A percentile compares a stretch with the other conserved stretches of the same genome.
phyloP scores from a whole-genome alignment of 2,329 filamentous ascomycete genomes.

The Periconia macrospinosa region DNA sequence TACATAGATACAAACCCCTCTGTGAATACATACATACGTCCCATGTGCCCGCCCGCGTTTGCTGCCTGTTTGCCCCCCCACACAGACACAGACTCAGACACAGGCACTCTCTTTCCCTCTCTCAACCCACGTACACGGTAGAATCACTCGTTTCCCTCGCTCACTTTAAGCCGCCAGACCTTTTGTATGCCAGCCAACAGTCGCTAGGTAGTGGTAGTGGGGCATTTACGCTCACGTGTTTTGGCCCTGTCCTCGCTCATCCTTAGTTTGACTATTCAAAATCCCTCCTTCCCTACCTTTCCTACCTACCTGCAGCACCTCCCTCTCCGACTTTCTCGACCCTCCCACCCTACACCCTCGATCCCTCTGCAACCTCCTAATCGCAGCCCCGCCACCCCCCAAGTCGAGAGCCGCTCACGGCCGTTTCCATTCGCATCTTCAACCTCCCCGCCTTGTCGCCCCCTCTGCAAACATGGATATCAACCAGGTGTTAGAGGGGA shows the following conservation, averaged over 20 bases:
- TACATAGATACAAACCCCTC: no score
- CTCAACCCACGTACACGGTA: no score
- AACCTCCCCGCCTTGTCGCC: slow-evolving; percentile 1
- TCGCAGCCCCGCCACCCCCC: slow-evolving; percentile 19
- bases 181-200: neutral
- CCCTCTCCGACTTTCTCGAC: slow-evolving; percentile 36
- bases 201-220: slow-evolving; percentile 20
- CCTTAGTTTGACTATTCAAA: slow-evolving; percentile 22
- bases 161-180: no score
- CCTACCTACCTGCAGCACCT: slow-evolving; percentile 30
- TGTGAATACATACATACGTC: no score
- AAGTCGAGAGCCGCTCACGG: neutral
- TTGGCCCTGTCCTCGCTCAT: slow-evolving; percentile 39
- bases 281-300: slow-evolving; percentile 40
- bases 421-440: neutral
- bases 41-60: no score
- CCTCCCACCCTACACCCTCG: slow-evolving; percentile 21
- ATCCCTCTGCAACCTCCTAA: neutral
- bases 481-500: slow-evolving; percentile 96
- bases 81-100: no score
- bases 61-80: no score
- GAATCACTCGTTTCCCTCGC: no score
- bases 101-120: no score
- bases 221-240: slow-evolving; percentile 43
- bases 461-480: slow-evolving; percentile 78